These are phyloP conservation scores for Candida tunisiensis DNA, from an alignment of 1,139 yeast species.

Conservation along the genomic window DNA sequence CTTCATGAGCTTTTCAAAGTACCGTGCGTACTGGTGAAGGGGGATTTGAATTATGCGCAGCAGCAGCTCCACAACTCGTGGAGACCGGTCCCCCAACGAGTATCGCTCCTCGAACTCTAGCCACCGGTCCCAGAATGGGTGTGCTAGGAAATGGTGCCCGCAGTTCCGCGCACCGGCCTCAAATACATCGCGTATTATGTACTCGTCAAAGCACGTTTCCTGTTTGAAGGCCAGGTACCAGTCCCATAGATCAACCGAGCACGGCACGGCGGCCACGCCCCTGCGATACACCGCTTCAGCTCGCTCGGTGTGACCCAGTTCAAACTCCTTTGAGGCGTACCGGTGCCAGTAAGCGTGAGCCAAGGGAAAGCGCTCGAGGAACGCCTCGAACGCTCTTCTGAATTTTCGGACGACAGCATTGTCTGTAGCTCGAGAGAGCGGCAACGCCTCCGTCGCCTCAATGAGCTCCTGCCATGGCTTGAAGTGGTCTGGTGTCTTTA, in stretches of 20 bases:
- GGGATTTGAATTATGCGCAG: conserved; percentile 57
- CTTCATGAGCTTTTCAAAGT: conserved; percentile 20
- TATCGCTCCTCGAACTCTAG: conserved; percentile 34
- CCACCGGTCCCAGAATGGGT: conserved; percentile 62
- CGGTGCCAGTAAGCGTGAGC: conserved; percentile 69
- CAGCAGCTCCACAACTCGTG: conserved; percentile 23
- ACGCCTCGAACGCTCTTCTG: conserved; percentile 16
- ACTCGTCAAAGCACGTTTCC: conserved; percentile 22
- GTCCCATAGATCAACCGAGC: conserved; percentile 59
- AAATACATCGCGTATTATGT: conserved; percentile 24
- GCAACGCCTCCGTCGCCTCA: conserved; percentile 21
- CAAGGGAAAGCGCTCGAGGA: conserved; percentile 49
- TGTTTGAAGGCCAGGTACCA: conserved; percentile 41
- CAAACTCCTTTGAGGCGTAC: conserved; percentile 52
- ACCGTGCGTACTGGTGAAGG: conserved; percentile 54
- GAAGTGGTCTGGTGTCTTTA: conserved; percentile 25
- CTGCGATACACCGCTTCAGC: conserved; percentile 27
- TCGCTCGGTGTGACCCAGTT: conserved; percentile 34
- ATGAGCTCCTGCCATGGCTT: conserved; percentile 34
- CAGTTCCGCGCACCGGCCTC: conserved; percentile 44
- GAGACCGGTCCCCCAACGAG: background rate
- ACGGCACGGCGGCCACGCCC: conserved; percentile 35
- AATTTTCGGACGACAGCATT: background rate
- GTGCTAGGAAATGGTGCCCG: conserved; percentile 61
- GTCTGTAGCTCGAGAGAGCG: conserved; percentile 33